Evolutionary conservation across 768 basidiomycete genomes (phyloP), one percentile per base, ranked within the genome.

Genomic region (Heimioporus sp.): DNA sequence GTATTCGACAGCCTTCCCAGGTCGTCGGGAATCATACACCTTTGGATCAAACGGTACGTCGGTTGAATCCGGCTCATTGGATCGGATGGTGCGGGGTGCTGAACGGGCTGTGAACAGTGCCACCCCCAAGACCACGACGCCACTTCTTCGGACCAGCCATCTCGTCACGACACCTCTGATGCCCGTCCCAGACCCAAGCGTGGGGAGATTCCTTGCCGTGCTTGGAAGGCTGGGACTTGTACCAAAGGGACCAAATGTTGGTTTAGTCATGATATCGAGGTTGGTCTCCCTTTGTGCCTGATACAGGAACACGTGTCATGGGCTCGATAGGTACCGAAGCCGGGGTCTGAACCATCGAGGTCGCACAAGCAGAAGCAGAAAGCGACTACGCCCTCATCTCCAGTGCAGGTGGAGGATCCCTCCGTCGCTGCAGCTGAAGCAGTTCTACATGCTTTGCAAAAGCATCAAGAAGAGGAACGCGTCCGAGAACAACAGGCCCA

Each of bases 201-300:
- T 44, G 54, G 52, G 39, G 55, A 56, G 13, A 49, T 12, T 1
- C 58, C 59, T 43, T 69, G 67, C 56, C 60, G 52, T 34, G 58
- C 65, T 46, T 73, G 73, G 76, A 73, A 64, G 43, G 63, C 63
- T 46, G 74, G 75, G 39, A 64, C 61, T 9, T 76, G 76, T 59
- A 51, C 59, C 48, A 69, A 59, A 53, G 74, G 73, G 16, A 49
- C 62, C 9, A 65, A 64, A 43, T 76, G 76, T 49, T 55, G 62
- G 43, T 75, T 64, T 44, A 42, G n/a, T 10, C 76, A 76, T 45
- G 61, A 65, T 37, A 47, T 62, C 5, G 57, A 67, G n/a, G 72
- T 73, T 58, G n/a, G 61, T 55, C n/a, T 21, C 19, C 43, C 16
- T 11, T 36, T 41, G 30, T 42, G 5, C 31, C 24, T 28, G 24